Conservation (phyloP, 306 rosid genomes). For the Acacia confusa region DNA sequence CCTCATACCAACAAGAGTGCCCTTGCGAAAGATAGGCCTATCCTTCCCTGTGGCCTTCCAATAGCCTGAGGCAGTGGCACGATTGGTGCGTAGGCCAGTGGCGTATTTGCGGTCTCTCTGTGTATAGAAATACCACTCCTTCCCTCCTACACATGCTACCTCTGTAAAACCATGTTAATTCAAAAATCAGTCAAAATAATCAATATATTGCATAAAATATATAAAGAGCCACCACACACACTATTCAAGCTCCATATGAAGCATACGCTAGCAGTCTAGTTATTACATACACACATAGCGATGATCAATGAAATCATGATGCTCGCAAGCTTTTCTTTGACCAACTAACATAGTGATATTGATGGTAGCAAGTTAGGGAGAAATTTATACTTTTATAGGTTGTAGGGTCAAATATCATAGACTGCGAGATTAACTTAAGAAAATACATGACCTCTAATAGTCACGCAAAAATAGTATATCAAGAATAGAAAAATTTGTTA, state of each 20-base stretch:
- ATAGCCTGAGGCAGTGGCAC: slow-evolving; percentile 90
- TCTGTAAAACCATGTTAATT: slow-evolving; percentile 39
- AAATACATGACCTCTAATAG: background rate
- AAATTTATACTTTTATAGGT: background rate
- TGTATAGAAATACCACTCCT: slow-evolving; percentile 89
- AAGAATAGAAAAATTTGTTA: background rate
- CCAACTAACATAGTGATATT: slow-evolving; percentile 27
- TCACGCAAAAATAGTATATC: background rate
- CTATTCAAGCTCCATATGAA: background rate
- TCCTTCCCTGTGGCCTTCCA: slow-evolving; percentile 99
- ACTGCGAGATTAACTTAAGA: slow-evolving; percentile 5
- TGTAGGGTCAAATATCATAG: background rate
- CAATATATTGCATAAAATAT: background rate
- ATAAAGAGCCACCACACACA: background rate
- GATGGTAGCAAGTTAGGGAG: slow-evolving; percentile 5
- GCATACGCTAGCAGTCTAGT: background rate
- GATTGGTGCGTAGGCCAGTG: slow-evolving; percentile 78
- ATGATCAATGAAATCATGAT: slow-evolving; percentile 11
- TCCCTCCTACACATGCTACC: slow-evolving; percentile 87
- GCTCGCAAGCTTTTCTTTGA: slow-evolving; percentile 21
- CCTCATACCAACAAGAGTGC: slow-evolving; percentile 84
- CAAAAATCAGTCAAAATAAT: background rate
- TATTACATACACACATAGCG: slow-evolving; percentile 13
- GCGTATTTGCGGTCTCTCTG: slow-evolving; percentile 85
- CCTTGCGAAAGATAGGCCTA: slow-evolving; percentile 52